phyloP scores from a whole-genome alignment of 2,329 filamentous ascomycete species.

The Paraphaeosphaeria minitans region DNA sequence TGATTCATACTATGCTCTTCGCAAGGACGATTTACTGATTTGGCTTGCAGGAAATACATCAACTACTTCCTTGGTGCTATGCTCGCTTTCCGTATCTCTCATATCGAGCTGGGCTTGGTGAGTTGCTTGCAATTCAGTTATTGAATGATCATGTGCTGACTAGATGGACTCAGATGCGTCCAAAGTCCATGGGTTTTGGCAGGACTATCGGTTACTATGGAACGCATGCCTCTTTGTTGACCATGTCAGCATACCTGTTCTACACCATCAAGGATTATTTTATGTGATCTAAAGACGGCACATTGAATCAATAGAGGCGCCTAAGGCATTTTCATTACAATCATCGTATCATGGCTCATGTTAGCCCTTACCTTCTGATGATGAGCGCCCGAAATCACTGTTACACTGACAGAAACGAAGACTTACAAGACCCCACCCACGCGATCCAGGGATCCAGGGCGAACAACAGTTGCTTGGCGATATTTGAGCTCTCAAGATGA shows the following conservation, averaged over 20 bases:
- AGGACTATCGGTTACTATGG: constrained; percentile 38
- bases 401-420: background rate
- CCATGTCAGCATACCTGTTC: constrained; percentile 37
- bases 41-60: constrained; percentile 32
- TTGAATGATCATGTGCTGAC: background rate
- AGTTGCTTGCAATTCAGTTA: background rate
- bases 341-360: no score
- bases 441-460: background rate
- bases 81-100: constrained; percentile 47
- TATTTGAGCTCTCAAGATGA: background rate
- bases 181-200: constrained; percentile 29
- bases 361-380: no score
- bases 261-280: constrained; percentile 41
- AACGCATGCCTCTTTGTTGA: constrained; percentile 35
- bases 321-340: no score
- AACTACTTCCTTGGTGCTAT: constrained; percentile 47
- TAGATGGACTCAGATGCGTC: constrained; percentile 14
- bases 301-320: background rate
- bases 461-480: background rate
- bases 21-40: background rate
- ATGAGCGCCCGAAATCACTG: no score
- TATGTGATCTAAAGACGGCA: constrained; percentile 4
- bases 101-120: constrained; percentile 48
- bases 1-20: constrained; percentile 12
- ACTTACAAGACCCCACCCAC: background rate